A percentile compares a stretch with the other conserved stretches of the same genome.
Conservation (phyloP, 1,284 basidiomycete species). For the Mycosarcoma mackinlayi region DNA sequence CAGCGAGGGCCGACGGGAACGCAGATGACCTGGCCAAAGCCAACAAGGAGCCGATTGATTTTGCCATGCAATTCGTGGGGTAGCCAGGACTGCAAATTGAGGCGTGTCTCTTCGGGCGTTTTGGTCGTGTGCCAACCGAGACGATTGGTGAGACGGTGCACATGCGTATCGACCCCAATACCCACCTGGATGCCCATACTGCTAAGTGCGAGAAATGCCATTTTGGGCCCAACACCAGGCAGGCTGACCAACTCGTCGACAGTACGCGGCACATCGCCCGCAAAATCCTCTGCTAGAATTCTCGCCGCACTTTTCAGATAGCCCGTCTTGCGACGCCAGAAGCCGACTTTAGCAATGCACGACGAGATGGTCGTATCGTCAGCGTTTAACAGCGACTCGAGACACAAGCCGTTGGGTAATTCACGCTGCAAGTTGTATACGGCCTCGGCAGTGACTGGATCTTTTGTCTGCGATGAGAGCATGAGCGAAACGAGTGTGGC, state of each 20-base stretch:
- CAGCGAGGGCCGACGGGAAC: conserved; percentile 84
- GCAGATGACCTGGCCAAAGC: conserved; percentile 80
- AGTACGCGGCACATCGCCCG: conserved; percentile 56
- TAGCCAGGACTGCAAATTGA: conserved; percentile 64
- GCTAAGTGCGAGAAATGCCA: conserved; percentile 75
- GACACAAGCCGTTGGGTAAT: conserved; percentile 80
- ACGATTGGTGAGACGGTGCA: conserved; percentile 92
- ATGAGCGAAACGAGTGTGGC: conserved; percentile 90
- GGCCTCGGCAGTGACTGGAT: conserved; percentile 78
- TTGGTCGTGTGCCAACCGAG: conserved; percentile 92
- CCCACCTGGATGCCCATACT: conserved; percentile 90
- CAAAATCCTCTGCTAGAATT: conserved; percentile 47
- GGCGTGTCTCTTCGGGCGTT: conserved; percentile 82
- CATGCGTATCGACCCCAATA: conserved; percentile 95
- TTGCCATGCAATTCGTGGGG: conserved; percentile 53
- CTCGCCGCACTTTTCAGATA: conserved; percentile 56
- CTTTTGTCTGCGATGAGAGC: conserved; percentile 89
- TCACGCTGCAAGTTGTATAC: conserved; percentile 79
- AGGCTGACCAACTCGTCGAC: conserved; percentile 60
- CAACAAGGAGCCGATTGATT: conserved; percentile 65
- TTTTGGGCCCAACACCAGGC: conserved; percentile 68
- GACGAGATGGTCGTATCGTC: conserved; percentile 75
- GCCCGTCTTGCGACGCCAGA: conserved; percentile 87
- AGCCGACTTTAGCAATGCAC: conserved; percentile 89
- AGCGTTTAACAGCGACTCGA: conserved; percentile 78